These are phyloP conservation scores for Laguncularia racemosa DNA, from an alignment of 345 rosid genomes.

Conservation along the genomic window DNA sequence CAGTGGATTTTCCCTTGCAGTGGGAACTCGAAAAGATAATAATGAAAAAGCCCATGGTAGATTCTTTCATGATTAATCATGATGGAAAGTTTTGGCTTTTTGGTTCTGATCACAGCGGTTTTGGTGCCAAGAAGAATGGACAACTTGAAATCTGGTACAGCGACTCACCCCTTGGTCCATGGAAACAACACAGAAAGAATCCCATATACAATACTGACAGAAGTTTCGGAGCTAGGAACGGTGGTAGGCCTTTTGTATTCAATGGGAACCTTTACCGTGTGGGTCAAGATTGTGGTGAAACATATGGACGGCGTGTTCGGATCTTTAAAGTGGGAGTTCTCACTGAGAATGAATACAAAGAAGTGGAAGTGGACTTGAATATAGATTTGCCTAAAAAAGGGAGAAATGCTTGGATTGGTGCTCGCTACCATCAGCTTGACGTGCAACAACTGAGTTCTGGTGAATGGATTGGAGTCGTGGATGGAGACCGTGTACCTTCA, in stretches of 20 bases:
- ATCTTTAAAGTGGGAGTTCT: conserved; percentile 61
- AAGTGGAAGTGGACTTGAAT: conserved; percentile 62
- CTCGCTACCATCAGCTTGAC: conserved; percentile 79
- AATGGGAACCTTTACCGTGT: conserved; percentile 75
- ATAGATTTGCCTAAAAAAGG: conserved; percentile 48
- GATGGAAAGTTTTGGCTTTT: conserved; percentile 68
- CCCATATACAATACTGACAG: conserved; percentile 60
- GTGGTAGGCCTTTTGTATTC: conserved; percentile 71
- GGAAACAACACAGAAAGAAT: conserved; percentile 88
- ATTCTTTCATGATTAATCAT: conserved; percentile 49
- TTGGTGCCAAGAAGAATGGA: conserved; percentile 62
- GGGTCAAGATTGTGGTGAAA: conserved; percentile 93
- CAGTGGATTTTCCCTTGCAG: conserved; percentile 61
- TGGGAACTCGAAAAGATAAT: conserved; percentile 72
- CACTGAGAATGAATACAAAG: conserved; percentile 56
- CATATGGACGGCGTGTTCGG: conserved; percentile 62
- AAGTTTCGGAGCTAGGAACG: conserved; percentile 80
- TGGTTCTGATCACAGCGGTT: conserved; percentile 80
- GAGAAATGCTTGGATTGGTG: conserved; percentile 79
- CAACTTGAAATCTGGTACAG: conserved; percentile 87
- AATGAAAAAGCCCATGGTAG: conserved; percentile 67
- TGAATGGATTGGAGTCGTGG: conserved; percentile 72
- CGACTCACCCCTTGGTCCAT: conserved; percentile 81
- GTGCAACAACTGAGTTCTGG: conserved; percentile 72
- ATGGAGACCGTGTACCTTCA: conserved; percentile 84